Base-by-base conservation (phyloP, 768 basidiomycete species). In the Xanthoconium purpureum region DNA sequence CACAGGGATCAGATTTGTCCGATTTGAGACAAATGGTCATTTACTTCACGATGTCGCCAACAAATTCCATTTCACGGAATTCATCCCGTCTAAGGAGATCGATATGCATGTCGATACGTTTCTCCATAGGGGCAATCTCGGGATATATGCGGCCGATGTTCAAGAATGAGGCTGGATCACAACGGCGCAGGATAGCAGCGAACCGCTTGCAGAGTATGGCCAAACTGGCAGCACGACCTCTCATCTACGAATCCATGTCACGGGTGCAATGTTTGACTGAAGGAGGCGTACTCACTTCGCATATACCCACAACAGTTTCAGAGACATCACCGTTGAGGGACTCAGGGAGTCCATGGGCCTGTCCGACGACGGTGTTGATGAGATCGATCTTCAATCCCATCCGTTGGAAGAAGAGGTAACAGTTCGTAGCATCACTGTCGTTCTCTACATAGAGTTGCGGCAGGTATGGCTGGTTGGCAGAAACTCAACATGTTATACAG, bases 51-150 rank as follows among this genome's bases (percentile, higher is more conserved):
- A 98, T 78, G 67, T 98, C 97, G 63, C 80, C 87, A 18, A 91
- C 92, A 71, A 95, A 98, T 66, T 98, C 96, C 75, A 88, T 82
- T 71, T 94, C 95, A 24, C 88, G 82, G 76, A 99, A 95, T 70
- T 94, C 95, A 63, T 98, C 93, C 45, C 86, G 80, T 42, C 89
- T 80, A 4, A 98, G 75, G 28, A 89, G 77, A 46, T 91, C 89
- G 59, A 98, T 83, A 67, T 97, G 95, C 75, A 89, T 88, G 64
- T 99, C 94, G 47, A 99, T 83, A 30, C 90, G 82, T 70, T 89
- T 91, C 75, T 99, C 97, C 70, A 97, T 84, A 0, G 88, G 89
- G 0, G 84, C 83, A 20, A 98, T 81, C 60, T 99, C 97, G 8
- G 82, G 83, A 66, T 84, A 90, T 17, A 96, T 78, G 32, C 90